phyloP scores from a whole-genome alignment of 1,139 yeast species.

The Geotrichum restrictum region DNA sequence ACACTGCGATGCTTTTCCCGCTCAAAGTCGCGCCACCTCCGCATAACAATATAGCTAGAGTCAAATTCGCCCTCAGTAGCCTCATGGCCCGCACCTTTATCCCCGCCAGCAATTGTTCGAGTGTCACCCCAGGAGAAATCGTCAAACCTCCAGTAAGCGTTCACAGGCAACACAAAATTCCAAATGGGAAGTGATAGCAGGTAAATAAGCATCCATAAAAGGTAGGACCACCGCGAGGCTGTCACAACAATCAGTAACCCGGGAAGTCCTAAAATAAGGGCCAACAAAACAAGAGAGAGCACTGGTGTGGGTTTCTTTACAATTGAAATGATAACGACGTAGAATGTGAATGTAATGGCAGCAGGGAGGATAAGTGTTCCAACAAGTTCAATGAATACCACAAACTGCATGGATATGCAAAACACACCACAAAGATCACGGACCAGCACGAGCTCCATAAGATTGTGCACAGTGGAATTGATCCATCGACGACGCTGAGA shows the following conservation, averaged over 20 bases:
- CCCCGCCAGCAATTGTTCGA: slow-evolving; percentile 63
- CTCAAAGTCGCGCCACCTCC: slow-evolving; percentile 91
- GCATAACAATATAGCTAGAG: slow-evolving; percentile 79
- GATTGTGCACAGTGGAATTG: slow-evolving; percentile 39
- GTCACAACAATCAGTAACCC: slow-evolving; percentile 75
- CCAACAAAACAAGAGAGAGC: slow-evolving; percentile 70
- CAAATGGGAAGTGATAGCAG: slow-evolving; percentile 78
- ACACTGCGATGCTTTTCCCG: slow-evolving; percentile 45
- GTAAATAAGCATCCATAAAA: slow-evolving; percentile 75
- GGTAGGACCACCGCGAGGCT: slow-evolving; percentile 64
- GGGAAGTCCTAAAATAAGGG: slow-evolving; percentile 76
- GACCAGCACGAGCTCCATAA: slow-evolving; percentile 36
- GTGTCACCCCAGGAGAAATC: slow-evolving; percentile 97
- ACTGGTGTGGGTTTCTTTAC: slow-evolving; percentile 76
- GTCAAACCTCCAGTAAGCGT: slow-evolving; percentile 90
- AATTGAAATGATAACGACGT: slow-evolving; percentile 68
- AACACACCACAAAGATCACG: slow-evolving; percentile 38
- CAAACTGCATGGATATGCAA: slow-evolving; percentile 40
- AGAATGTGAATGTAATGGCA: slow-evolving; percentile 75
- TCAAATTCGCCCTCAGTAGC: slow-evolving; percentile 77
- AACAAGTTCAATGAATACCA: slow-evolving; percentile 36
- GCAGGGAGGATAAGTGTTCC: slow-evolving; percentile 70
- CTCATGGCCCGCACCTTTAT: slow-evolving; percentile 54
- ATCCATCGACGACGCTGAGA: slow-evolving; percentile 42
- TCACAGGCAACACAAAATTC: slow-evolving; percentile 81